Evolutionary conservation across 768 basidiomycete genomes (phyloP), one percentile per base, ranked within the genome.

Genomic region (Amanita fuliginea): DNA sequence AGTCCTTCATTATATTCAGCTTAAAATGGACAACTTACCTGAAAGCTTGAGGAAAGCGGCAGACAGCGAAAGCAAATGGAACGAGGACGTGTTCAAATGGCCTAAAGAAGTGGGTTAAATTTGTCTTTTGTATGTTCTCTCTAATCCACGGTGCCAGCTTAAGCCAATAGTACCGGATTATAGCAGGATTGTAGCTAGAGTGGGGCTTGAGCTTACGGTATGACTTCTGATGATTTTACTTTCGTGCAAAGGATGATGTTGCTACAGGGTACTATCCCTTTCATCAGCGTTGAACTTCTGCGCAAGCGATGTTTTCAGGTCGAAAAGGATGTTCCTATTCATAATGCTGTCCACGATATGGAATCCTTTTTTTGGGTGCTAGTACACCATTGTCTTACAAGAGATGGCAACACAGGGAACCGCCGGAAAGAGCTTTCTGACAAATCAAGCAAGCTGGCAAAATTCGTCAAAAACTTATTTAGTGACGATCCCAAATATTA

Each of bases 351-450:
- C 9, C 56, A 59, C 32, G 59, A 60, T 34, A 36, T 59, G 6
- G 59, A 60, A 24, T 59, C 59, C 6, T 47, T 57, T 11, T 51
- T 60, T 33, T 60, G 59, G 59, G 52, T 60, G 32, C 34, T 60
- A 9, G 34, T 51, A 14, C 42, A 56, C 32, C 40, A 56, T 4
- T 58, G 58, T 37, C 14, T 59, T 1, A 54, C 56, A 0, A 52
- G 53, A 21, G 37, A 36, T 8, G 59, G 58, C 7, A 58, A 56
- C 8, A 55, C 51, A 14, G 18, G 30, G 5, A 30, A 30, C 6
- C 55, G 49, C 6, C 52, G 36, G 9, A 34, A 16, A 21, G 42
- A 43, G 26, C 42, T 37, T 16, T n/a, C 14, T 1, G 8, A 18
- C 8, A 21, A 16, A 6, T 39, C 37, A 0, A 21, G 3, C 21